Evolutionary conservation across 352 stramenopile species (phyloP).

Genomic region (Globisporangium heterothallicum): DNA sequence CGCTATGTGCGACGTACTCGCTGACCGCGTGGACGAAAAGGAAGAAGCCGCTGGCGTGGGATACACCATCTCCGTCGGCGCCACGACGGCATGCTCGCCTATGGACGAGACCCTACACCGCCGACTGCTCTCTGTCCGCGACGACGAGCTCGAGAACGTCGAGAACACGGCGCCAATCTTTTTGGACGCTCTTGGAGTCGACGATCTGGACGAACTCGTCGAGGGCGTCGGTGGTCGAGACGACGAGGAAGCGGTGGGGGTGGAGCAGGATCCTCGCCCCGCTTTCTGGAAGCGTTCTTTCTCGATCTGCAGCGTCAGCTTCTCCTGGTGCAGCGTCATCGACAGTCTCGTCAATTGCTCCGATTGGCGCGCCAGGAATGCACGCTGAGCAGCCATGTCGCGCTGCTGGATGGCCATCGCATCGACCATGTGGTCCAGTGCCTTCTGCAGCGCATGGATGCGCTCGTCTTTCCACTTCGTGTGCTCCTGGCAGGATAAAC

Average conservation of each 20-base stretch:
- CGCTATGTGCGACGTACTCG: conserved; percentile 3
- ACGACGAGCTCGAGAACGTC: background rate
- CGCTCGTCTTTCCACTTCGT: conserved; percentile 27
- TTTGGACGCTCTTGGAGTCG: background rate
- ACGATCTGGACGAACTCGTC: background rate
- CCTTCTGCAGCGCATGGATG: conserved; percentile 27
- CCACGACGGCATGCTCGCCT: background rate
- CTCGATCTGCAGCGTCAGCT: conserved; percentile 26
- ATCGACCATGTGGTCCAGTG: conserved; percentile 34
- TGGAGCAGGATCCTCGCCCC: background rate
- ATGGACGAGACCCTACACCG: conserved; percentile 1
- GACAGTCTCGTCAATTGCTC: conserved; percentile 31
- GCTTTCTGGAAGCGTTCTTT: conserved; percentile 16
- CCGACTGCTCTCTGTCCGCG: background rate
- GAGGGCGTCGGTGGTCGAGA: conserved; percentile 5
- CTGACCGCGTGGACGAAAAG: background rate
- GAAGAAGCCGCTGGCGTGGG: background rate
- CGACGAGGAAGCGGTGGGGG: background rate
- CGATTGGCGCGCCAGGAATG: conserved; percentile 25
- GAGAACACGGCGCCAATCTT: conserved; percentile 6
- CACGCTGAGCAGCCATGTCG: conserved; percentile 27
- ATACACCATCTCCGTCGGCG: too few species aligned
- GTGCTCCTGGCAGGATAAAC: conserved; percentile 17
- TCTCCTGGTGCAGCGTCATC: conserved; percentile 28
- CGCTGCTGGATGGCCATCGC: conserved; percentile 37